Evolutionary conservation across 305 asterid genomes (phyloP).

Genomic region (Andrographis paniculata): DNA sequence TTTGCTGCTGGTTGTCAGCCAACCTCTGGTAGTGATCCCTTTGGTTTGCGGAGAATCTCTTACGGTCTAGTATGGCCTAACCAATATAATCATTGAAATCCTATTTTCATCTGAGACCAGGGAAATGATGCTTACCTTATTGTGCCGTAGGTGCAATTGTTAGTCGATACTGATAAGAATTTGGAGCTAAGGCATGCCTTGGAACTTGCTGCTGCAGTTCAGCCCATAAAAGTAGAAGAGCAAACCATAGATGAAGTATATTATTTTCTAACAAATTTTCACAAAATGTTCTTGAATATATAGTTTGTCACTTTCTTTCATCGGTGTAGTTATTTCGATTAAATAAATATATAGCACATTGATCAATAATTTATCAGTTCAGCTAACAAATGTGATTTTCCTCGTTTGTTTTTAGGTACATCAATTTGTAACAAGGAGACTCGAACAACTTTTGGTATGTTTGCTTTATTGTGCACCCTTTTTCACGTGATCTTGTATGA

Average conservation of each 20-base stretch:
- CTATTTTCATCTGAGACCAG: constrained; percentile 13
- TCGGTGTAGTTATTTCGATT: too few species aligned
- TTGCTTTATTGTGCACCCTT: constrained; percentile 13
- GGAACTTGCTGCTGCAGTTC: constrained; percentile 86
- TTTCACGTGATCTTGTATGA: constrained; percentile 10
- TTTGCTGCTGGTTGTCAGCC: constrained; percentile 99
- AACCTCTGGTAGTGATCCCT: constrained; percentile 79
- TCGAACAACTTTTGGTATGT: constrained; percentile 93
- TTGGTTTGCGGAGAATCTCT: constrained; percentile 89
- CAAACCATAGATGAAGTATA: constrained; percentile 65
- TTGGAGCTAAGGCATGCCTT: constrained; percentile 71
- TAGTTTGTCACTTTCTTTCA: too few species aligned
- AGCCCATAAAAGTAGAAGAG: constrained; percentile 64
- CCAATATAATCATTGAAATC: constrained; percentile 14
- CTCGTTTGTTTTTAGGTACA: constrained; percentile 46
- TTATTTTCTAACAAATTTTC: not conserved
- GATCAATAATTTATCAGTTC: too few species aligned
- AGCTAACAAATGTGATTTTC: constrained; percentile 16
- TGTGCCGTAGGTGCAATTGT: constrained; percentile 69
- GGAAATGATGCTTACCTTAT: constrained; percentile 17
- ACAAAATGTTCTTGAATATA: too few species aligned
- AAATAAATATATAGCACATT: too few species aligned
- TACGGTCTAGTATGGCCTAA: constrained; percentile 73
- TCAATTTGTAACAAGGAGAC: constrained; percentile 86
- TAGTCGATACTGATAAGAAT: constrained; percentile 62